These are phyloP conservation scores for Alternaria triticina DNA, from an alignment of 2,329 filamentous ascomycete genomes.

Conservation along the genomic window DNA sequence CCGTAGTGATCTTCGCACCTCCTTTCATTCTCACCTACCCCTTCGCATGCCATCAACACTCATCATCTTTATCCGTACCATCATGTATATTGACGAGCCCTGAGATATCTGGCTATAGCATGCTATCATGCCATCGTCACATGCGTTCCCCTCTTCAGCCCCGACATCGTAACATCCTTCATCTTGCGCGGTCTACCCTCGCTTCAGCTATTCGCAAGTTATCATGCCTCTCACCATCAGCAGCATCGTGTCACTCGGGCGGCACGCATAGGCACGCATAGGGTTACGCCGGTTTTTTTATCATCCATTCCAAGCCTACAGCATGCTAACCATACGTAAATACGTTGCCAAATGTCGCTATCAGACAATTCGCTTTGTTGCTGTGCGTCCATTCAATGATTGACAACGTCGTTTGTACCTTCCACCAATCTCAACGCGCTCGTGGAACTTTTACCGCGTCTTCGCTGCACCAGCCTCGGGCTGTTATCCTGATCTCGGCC, in stretches of 20 bases:
- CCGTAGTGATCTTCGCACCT: constrained; percentile 14
- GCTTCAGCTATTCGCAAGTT: background rate
- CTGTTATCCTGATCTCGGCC: too few relatives aligned
- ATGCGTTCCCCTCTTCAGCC: background rate
- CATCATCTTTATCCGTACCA: background rate
- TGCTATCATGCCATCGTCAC: background rate
- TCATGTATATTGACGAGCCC: accelerated
- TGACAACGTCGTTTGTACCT: background rate
- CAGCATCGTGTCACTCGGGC: background rate
- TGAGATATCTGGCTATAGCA: too few relatives aligned
- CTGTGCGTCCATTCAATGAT: background rate
- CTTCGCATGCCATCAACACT: background rate
- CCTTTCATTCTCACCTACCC: background rate
- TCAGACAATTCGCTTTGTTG: background rate
- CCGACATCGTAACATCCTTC: background rate
- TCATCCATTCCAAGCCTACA: background rate
- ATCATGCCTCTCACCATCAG: background rate
- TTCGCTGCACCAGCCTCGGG: background rate
- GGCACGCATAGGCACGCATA: accelerated
- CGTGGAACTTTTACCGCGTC: background rate
- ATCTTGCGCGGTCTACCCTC: too few relatives aligned
- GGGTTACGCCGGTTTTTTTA: background rate
- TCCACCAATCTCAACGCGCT: background rate
- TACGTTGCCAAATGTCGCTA: accelerated
- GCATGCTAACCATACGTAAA: background rate